Percentiles rank a stretch among this genome's conserved stretches.
Evolutionary conservation across 78 protist genomes (phyloP).

Genomic region (Polysphondylium violaceum): DNA sequence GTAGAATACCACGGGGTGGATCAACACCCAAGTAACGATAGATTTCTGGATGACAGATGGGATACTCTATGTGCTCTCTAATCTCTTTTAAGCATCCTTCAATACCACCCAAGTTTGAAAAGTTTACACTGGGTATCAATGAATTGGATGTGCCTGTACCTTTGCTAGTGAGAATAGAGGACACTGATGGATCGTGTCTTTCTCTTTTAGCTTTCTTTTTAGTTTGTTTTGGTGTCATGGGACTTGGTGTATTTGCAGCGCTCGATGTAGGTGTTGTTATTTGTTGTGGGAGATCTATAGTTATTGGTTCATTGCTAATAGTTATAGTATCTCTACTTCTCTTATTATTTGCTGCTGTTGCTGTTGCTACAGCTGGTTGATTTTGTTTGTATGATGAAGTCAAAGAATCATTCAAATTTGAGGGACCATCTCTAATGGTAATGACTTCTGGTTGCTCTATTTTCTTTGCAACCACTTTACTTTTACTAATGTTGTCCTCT

Average conservation of each 20-base stretch:
- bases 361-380: neutral
- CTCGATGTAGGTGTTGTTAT: neutral
- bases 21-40: constrained; percentile 92
- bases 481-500: neutral
- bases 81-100: constrained; percentile 85
- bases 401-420: constrained; percentile 20
- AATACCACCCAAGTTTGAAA: constrained; percentile 90
- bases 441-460: neutral
- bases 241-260: constrained; percentile 22
- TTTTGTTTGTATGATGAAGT: constrained; percentile 35
- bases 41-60: constrained; percentile 93
- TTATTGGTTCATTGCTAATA: neutral
- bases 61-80: constrained; percentile 92
- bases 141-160: neutral
- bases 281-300: neutral
- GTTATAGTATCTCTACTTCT: constrained; percentile 1
- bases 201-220: constrained; percentile 14
- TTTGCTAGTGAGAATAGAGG: neutral
- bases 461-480: neutral
- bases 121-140: constrained; percentile 63
- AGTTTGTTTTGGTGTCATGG: constrained; percentile 16
- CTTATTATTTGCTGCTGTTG: neutral
- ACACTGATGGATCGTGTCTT: neutral
- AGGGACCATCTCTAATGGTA: too few relatives aligned
- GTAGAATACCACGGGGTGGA: constrained; percentile 92